Evolutionary conservation across 1,139 yeast genomes (phyloP).

Genomic region (Magnusiomyces paraingens): DNA sequence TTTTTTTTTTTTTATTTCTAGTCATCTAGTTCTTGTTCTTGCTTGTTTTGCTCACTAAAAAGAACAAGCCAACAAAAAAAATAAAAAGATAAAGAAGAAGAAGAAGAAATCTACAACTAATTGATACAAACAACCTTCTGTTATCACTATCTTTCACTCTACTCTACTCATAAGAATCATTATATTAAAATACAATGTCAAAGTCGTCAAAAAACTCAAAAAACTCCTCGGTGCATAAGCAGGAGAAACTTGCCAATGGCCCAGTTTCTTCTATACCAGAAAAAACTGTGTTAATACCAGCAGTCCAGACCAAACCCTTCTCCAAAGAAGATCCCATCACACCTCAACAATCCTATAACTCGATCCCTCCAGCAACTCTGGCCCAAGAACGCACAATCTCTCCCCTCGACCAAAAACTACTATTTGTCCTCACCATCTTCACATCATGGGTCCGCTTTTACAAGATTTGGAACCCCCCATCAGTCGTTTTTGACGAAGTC

Average conservation of each 20-base stretch:
- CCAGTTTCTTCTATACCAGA: background rate
- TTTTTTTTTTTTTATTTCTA: no score
- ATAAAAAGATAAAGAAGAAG: no score
- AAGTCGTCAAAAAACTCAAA: constrained; percentile 1
- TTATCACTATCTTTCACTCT: no score
- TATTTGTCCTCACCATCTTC: constrained; percentile 47
- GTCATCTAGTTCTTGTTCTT: no score
- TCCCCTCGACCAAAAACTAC: constrained; percentile 27
- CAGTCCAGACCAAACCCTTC: background rate
- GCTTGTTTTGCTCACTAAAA: no score
- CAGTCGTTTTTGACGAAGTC: constrained; percentile 94
- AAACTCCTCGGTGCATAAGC: no score
- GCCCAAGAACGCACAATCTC: constrained; percentile 29
- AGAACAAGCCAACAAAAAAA: no score
- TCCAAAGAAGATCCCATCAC: background rate
- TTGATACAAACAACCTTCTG: background rate
- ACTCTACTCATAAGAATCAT: no score
- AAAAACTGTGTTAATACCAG: no score
- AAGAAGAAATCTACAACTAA: background rate
- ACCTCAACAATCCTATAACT: constrained; percentile 12
- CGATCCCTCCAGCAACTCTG: constrained; percentile 41
- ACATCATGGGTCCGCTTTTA: constrained; percentile 55
- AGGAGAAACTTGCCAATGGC: constrained; percentile 2
- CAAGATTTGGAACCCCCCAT: constrained; percentile 57
- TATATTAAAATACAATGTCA: background rate